These are phyloP conservation scores for Suhomyces sp. DNA, from an alignment of 805 yeast species.

Conservation along the genomic window DNA sequence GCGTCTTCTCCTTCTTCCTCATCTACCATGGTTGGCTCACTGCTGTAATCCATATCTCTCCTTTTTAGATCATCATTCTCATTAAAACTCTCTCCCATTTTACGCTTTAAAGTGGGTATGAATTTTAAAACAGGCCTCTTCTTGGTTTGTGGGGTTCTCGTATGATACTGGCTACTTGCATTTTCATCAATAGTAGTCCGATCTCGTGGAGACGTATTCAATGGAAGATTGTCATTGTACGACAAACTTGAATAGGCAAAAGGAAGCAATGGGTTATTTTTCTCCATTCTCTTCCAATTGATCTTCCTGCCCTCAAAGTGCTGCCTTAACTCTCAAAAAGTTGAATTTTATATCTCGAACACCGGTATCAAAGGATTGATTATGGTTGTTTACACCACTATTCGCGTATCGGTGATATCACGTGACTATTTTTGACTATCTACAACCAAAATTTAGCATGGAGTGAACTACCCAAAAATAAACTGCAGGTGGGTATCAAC, in stretches of 20 bases:
- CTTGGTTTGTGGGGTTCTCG: constrained; percentile 22
- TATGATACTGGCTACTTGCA: constrained; percentile 46
- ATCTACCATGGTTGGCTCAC: constrained; percentile 21
- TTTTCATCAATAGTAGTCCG: constrained; percentile 41
- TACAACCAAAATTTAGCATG: too few relatives aligned
- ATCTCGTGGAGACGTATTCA: constrained; percentile 42
- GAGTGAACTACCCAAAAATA: too few relatives aligned
- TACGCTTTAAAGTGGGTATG: constrained; percentile 38
- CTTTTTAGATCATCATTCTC: constrained; percentile 42
- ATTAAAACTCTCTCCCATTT: constrained; percentile 44
- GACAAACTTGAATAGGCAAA: constrained; percentile 44
- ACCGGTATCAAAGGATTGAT: too few relatives aligned
- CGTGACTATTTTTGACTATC: too few relatives aligned
- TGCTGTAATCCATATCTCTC: constrained; percentile 22
- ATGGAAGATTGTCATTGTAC: constrained; percentile 27
- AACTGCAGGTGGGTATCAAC: too few relatives aligned
- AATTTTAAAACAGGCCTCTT: constrained; percentile 20
- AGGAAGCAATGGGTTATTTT: constrained; percentile 45
- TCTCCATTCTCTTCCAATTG: too few relatives aligned
- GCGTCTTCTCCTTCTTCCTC: constrained; percentile 14
- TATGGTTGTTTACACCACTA: too few relatives aligned
- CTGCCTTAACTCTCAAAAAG: too few relatives aligned
- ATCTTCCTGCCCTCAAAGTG: too few relatives aligned
- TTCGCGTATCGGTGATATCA: too few relatives aligned
- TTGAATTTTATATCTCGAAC: too few relatives aligned